Conservation (phyloP, 306 rosid genomes). For the Gastrolobium bilobum region DNA sequence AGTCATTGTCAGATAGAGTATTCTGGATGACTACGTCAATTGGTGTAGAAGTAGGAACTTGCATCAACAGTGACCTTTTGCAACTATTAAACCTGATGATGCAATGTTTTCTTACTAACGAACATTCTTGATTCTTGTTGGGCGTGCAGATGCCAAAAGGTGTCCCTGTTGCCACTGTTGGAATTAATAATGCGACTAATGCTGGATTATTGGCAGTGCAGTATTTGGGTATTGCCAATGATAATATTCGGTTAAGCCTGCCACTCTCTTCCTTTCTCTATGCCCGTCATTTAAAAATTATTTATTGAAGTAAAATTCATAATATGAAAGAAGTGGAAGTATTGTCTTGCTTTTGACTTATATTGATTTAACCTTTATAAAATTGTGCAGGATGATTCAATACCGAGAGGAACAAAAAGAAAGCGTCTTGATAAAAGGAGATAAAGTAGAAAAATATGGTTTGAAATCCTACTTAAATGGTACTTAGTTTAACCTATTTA, state of each 20-base stretch:
- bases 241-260: constrained; percentile 61
- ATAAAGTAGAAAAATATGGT: constrained; percentile 69
- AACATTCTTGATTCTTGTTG: constrained; percentile 24
- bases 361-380: constrained; percentile 31
- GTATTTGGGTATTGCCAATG: constrained; percentile 60
- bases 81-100: constrained; percentile 2
- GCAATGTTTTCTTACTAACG: neutral
- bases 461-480: constrained; percentile 67
- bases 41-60: neutral
- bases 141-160: constrained; percentile 84
- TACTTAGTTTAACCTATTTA: constrained; percentile 33
- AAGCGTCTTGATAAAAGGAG: constrained; percentile 72
- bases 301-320: constrained; percentile 8
- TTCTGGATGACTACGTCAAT: neutral
- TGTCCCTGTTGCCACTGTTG: constrained; percentile 91
- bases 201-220: constrained; percentile 81
- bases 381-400: constrained; percentile 72
- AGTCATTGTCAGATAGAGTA: constrained; percentile 4
- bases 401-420: constrained; percentile 76
- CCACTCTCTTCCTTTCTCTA: constrained; percentile 14
- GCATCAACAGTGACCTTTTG: neutral
- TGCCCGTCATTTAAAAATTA: neutral
- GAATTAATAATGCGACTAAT: constrained; percentile 83
- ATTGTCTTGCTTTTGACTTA: constrained; percentile 1
- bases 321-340: neutral